Evolutionary conservation across 108 stramenopile genomes (phyloP).

Genomic region (Thalassiosira profunda): DNA sequence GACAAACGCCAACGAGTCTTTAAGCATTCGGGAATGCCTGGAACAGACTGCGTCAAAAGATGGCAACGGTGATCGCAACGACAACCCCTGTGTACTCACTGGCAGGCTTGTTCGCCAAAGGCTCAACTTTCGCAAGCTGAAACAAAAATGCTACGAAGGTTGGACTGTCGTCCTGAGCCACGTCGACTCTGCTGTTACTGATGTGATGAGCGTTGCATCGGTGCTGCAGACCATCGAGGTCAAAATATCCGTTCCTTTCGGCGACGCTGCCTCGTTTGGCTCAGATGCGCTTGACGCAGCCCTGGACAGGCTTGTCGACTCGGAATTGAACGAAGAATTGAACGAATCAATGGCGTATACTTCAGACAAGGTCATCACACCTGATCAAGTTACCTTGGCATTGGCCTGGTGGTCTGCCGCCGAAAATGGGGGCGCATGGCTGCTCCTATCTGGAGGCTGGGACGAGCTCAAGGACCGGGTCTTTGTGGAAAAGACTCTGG

Average conservation of each 20-base stretch:
- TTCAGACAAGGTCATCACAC: constrained; percentile 19
- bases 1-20: not conserved
- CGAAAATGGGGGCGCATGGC: constrained; percentile 19
- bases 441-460: constrained; percentile 63
- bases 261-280: not conserved
- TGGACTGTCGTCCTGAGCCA: constrained; percentile 47
- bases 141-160: constrained; percentile 40
- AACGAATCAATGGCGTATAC: not conserved
- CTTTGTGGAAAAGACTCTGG: not conserved
- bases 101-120: constrained; percentile 47
- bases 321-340: not conserved
- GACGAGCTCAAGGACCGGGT: constrained; percentile 47
- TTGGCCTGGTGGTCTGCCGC: constrained; percentile 66
- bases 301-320: not conserved
- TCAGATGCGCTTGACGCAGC: constrained; percentile 9
- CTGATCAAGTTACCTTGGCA: constrained; percentile 57
- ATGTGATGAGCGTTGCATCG: constrained; percentile 10
- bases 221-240: constrained; percentile 52
- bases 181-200: constrained; percentile 10
- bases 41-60: constrained; percentile 11
- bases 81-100: not conserved
- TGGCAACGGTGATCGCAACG: not conserved
- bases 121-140: constrained; percentile 42
- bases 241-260: constrained; percentile 33
- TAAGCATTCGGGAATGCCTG: constrained; percentile 36